These are phyloP conservation scores for Phytopythium oedochilum DNA, from an alignment of 352 stramenopile genomes.

Conservation along the genomic window DNA sequence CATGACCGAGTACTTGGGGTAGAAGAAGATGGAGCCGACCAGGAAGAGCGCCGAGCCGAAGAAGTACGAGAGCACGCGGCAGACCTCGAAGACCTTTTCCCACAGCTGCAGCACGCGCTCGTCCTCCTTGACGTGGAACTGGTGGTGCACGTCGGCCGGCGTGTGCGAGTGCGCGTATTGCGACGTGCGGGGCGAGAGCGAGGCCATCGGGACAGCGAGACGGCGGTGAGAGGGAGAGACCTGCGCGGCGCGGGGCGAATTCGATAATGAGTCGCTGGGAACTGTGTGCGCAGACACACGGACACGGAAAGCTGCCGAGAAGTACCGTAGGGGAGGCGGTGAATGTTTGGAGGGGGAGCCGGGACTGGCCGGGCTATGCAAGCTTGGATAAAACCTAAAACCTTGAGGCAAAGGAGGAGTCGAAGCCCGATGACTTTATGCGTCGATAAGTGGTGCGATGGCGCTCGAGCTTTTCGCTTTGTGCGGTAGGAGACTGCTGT, in stretches of 20 bases:
- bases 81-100: constrained; percentile 53
- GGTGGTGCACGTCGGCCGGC: constrained; percentile 1
- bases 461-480: no score
- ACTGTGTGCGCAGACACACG: neutral
- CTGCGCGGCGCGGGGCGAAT: neutral
- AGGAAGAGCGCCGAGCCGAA: constrained; percentile 70
- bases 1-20: constrained; percentile 61
- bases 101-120: constrained; percentile 15
- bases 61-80: constrained; percentile 48
- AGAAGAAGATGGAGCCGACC: constrained; percentile 76
- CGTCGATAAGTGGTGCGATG: neutral
- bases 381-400: neutral
- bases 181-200: constrained; percentile 21
- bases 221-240: neutral
- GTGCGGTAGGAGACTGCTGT: no score
- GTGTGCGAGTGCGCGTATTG: constrained; percentile 11
- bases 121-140: constrained; percentile 1
- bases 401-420: neutral
- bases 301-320: no score
- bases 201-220: neutral
- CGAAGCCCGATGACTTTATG: neutral
- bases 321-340: neutral
- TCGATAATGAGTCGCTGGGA: neutral
- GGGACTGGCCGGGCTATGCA: neutral
- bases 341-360: neutral